Conservation (phyloP, 2,329 filamentous ascomycete species). For the Sordariomycetes sp. region DNA sequence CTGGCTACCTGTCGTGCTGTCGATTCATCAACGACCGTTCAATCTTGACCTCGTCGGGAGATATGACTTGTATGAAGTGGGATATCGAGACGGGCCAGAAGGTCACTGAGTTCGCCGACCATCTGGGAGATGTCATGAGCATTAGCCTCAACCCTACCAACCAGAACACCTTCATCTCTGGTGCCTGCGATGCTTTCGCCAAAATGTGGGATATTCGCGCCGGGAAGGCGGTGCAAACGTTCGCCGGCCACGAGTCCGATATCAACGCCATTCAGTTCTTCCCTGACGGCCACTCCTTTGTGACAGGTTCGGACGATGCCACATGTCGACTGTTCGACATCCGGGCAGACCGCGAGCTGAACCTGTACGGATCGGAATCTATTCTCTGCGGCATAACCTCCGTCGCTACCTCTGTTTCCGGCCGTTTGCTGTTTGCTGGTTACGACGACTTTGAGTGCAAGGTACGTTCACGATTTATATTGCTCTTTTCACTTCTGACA, state of each 20-base stretch:
- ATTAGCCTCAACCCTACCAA: slow-evolving; percentile 99
- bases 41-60: slow-evolving; percentile 94
- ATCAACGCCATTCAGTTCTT: slow-evolving; percentile 99
- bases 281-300: slow-evolving; percentile 96
- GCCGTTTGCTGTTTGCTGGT: slow-evolving; percentile 87
- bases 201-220: slow-evolving; percentile 99
- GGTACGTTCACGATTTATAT: slow-evolving; percentile 42
- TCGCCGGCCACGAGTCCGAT: slow-evolving; percentile 95
- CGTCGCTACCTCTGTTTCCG: slow-evolving; percentile 94
- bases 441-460: slow-evolving; percentile 99
- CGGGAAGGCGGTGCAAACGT: slow-evolving; percentile 96
- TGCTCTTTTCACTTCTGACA: slow-evolving; percentile 3
- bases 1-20: slow-evolving; percentile 95
- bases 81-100: slow-evolving; percentile 97
- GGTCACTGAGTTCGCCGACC: slow-evolving; percentile 95
- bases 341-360: slow-evolving; percentile 75
- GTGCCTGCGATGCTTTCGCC: slow-evolving; percentile 95
- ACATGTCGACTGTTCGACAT: slow-evolving; percentile 98
- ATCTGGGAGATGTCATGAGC: slow-evolving; percentile 98
- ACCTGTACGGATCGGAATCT: slow-evolving; percentile 75
- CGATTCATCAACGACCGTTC: slow-evolving; percentile 97
- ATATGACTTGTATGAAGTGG: slow-evolving; percentile 99
- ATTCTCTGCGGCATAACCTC: slow-evolving; percentile 98
- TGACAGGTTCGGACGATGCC: slow-evolving; percentile 94
- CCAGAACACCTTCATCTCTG: slow-evolving; percentile 99